Percentiles rank a stretch among this genome's conserved stretches.
Evolutionary conservation across 208 protist species (phyloP).

Genomic region (Wallacemonas sp.): DNA sequence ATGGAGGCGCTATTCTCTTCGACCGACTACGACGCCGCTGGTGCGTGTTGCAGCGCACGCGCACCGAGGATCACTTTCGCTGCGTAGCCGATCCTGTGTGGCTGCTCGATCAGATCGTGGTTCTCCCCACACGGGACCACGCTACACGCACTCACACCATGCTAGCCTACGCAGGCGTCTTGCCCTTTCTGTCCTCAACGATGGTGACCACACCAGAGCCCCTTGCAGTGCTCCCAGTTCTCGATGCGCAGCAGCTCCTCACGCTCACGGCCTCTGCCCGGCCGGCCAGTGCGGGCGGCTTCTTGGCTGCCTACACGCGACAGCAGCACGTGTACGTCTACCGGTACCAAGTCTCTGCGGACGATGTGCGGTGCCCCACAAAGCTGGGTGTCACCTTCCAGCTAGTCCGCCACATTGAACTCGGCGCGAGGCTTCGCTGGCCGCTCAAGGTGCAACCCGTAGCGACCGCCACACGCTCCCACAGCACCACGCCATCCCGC

Average conservation of each 20-base stretch:
- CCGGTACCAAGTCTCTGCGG: constrained; percentile 43
- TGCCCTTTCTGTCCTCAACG: no score
- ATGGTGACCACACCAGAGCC: not conserved
- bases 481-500: not conserved
- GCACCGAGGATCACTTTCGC: constrained; percentile 31
- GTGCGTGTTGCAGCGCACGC: constrained; percentile 31
- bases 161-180: not conserved
- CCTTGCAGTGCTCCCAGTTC: not conserved
- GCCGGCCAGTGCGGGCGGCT: constrained; percentile 35
- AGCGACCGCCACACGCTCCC: constrained; percentile 1
- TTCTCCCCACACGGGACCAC: constrained; percentile 27
- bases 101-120: constrained; percentile 43
- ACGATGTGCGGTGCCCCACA: not conserved
- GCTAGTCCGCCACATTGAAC: constrained; percentile 26
- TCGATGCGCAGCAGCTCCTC: constrained; percentile 29
- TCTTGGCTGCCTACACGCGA: constrained; percentile 29
- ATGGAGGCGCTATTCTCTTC: constrained; percentile 39
- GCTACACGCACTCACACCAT: constrained; percentile 4
- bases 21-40: constrained; percentile 40
- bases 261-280: constrained; percentile 37
- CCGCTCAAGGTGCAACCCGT: constrained; percentile 30
- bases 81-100: constrained; percentile 64
- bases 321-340: constrained; percentile 35
- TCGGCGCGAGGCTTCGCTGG: constrained; percentile 18
- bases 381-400: constrained; percentile 22